Conservation (phyloP, 2,329 filamentous ascomycete species). For the Alternaria metachromatica region DNA sequence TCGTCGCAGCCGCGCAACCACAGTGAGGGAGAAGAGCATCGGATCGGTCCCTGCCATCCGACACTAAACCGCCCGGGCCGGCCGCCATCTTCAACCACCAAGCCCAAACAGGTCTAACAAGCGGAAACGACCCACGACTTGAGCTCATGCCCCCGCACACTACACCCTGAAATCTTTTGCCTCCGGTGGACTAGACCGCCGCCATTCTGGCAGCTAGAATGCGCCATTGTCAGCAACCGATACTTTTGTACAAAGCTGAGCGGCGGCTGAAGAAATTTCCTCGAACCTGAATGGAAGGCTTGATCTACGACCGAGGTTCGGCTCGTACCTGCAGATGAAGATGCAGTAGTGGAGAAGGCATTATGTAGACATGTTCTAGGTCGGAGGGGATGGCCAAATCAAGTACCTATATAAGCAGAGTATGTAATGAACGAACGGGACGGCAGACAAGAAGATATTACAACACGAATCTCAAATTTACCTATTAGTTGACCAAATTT, state of each 20-base stretch:
- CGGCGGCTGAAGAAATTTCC: neutral
- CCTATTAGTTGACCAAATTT: neutral
- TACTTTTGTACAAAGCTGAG: neutral
- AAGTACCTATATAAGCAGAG: neutral
- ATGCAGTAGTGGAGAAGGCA: neutral
- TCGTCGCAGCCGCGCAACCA: neutral
- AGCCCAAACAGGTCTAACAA: neutral
- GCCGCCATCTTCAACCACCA: neutral
- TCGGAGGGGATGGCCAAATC: neutral
- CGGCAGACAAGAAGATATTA: neutral
- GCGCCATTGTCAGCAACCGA: neutral
- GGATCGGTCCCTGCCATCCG: conserved; percentile 1
- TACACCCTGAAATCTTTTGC: conserved; percentile 1
- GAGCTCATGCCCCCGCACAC: neutral
- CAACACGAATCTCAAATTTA: neutral
- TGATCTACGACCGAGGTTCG: neutral
- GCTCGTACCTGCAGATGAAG: neutral
- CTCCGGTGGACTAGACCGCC: neutral
- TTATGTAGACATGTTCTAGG: neutral
- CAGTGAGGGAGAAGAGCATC: neutral
- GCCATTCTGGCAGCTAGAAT: neutral
- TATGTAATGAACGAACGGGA: neutral
- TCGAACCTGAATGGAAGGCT: neutral
- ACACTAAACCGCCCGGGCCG: neutral
- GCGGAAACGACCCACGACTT: neutral